Base-by-base conservation (phyloP, 2,329 filamentous ascomycete species). In the Myriosclerotinia scirpicola region DNA sequence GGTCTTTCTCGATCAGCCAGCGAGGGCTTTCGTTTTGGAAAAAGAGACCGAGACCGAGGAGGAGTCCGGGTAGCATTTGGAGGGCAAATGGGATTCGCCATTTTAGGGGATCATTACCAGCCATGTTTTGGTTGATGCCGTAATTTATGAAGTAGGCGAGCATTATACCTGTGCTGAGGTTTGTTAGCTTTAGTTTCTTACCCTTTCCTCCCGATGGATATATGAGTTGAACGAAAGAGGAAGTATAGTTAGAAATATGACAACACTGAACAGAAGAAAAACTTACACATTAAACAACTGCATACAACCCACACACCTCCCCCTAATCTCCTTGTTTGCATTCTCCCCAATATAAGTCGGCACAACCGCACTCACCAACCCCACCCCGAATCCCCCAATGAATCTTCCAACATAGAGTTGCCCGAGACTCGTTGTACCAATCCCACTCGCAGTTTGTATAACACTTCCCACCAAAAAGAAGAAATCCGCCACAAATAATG, bases 1-100 rank as follows among this genome's bases (percentile, higher is more conserved):
- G 81, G 71, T 89, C 87, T 71, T 85, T 82, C 71, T 86, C 85
- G 30, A 87, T 87, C 38, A 88, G 83, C 83, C 85, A 90, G 68
- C 88, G 83, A 15, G 87, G 87, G 8, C 85, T 88, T 69, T 83
- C 81, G 9, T 80, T 80, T 72, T 85, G 87, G 63, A 87, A 76
- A 1, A 85, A 73, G 83, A 90, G 90, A 70, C 85, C 84, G 22
- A 79, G 52, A n/a, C 87, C 78, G 30, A 90, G 80, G 38, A 87
- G 80, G 67, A 88, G 71, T 4, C 87, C 87, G 0, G 88, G 87
- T 3, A 90, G 78, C 62, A 81, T 83, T 75, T 91, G 88, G 68
- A 90, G 81, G 14, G 83, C 81, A 3, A 90, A 80, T 87, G 1
- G 86, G 84, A 73, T 89, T 89, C 50, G 77, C 80, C 20, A 1